A percentile compares a stretch with the other conserved stretches of the same genome.
Evolutionary conservation across 805 yeast species (phyloP).

Genomic region (Ogataea nitratoaversa): DNA sequence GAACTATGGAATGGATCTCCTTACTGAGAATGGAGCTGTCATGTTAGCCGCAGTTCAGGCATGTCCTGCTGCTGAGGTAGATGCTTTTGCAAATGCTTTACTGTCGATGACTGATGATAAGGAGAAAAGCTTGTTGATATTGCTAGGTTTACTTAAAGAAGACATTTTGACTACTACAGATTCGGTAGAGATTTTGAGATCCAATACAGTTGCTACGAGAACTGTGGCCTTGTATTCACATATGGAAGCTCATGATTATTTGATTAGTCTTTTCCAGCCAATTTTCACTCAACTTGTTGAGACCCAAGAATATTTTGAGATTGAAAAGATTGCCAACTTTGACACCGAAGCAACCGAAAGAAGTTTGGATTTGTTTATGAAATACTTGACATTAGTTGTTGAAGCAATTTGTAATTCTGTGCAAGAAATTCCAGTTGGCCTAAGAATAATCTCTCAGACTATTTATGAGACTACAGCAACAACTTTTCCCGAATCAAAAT

Average conservation of each 20-base stretch:
- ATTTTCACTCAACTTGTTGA: slow-evolving; percentile 49
- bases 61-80: slow-evolving; percentile 68
- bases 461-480: slow-evolving; percentile 52
- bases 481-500: slow-evolving; percentile 64
- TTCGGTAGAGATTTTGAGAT: slow-evolving; percentile 69
- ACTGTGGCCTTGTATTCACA: slow-evolving; percentile 68
- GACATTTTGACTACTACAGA: slow-evolving; percentile 60
- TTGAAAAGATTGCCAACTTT: slow-evolving; percentile 42
- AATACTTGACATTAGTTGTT: slow-evolving; percentile 52
- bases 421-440: slow-evolving; percentile 61
- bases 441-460: slow-evolving; percentile 65
- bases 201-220: slow-evolving; percentile 80
- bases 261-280: slow-evolving; percentile 50
- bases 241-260: slow-evolving; percentile 58
- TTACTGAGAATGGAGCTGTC: slow-evolving; percentile 35
- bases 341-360: slow-evolving; percentile 35
- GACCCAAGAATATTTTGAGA: slow-evolving; percentile 53
- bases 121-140: slow-evolving; percentile 36
- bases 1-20: slow-evolving; percentile 13
- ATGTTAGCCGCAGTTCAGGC: slow-evolving; percentile 51
- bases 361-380: slow-evolving; percentile 47
- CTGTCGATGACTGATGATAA: slow-evolving; percentile 49
- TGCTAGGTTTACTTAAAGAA: slow-evolving; percentile 50
- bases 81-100: slow-evolving; percentile 63
- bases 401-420: slow-evolving; percentile 55